Conservation (phyloP, 2,329 filamentous ascomycete genomes). For the Colletotrichum sp. region DNA sequence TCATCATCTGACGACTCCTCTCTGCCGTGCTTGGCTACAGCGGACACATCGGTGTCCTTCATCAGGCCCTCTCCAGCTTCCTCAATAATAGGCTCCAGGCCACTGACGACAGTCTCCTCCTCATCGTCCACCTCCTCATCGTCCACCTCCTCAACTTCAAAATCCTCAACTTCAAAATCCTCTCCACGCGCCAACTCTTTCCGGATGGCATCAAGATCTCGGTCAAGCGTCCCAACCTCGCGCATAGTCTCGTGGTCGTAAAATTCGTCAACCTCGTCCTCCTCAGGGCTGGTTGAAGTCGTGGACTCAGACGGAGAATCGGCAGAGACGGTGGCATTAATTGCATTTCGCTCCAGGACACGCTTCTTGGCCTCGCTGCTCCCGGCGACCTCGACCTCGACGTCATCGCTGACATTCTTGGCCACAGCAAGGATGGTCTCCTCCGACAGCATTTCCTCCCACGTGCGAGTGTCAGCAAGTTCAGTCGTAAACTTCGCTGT, state of each 20-base stretch:
- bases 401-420: background rate
- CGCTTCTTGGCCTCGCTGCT: background rate
- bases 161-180: background rate
- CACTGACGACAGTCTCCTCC: background rate
- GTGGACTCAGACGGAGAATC: background rate
- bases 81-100: background rate
- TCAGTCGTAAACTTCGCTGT: no score
- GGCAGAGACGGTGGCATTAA: background rate
- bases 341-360: background rate
- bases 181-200: background rate
- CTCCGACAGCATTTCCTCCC: background rate
- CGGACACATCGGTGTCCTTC: background rate
- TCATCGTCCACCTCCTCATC: background rate
- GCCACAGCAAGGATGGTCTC: background rate
- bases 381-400: background rate
- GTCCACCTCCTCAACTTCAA: background rate
- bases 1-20: background rate
- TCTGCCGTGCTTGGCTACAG: background rate
- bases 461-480: background rate
- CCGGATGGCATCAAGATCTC: background rate
- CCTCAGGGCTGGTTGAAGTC: background rate
- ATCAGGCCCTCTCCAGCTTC: background rate
- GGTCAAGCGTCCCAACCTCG: background rate
- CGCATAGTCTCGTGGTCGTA: background rate
- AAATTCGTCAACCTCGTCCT: background rate